These are phyloP conservation scores for Pythium brassicae DNA, from an alignment of 352 stramenopile species.

Conservation along the genomic window DNA sequence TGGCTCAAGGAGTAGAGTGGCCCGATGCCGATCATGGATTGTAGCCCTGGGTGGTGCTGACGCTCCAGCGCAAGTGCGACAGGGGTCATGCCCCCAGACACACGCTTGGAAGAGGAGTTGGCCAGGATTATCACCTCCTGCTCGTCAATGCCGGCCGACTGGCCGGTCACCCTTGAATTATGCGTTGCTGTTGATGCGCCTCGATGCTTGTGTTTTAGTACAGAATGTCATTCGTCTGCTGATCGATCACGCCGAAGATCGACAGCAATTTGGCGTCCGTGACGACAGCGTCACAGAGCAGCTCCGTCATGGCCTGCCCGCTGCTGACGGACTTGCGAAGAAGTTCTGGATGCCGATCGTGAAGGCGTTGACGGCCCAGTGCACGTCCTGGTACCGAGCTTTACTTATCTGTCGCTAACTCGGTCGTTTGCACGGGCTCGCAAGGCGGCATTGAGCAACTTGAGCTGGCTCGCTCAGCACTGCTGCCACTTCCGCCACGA, in stretches of 20 bases:
- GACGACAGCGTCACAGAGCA: constrained; percentile 82
- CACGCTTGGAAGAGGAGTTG: constrained; percentile 12
- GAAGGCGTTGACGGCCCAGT: constrained; percentile 87
- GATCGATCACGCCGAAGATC: constrained; percentile 93
- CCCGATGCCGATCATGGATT: constrained; percentile 77
- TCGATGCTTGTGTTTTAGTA: constrained; percentile 73
- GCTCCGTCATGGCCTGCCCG: constrained; percentile 74
- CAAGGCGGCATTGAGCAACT: constrained; percentile 88
- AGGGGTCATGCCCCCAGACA: too few species aligned
- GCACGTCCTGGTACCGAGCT: constrained; percentile 81
- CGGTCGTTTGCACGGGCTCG: constrained; percentile 71
- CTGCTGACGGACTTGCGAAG: constrained; percentile 84
- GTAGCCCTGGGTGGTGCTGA: constrained; percentile 22
- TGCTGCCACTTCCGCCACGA: too few species aligned
- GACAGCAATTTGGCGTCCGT: constrained; percentile 95
- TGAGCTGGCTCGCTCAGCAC: constrained; percentile 72
- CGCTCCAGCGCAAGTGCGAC: constrained; percentile 9
- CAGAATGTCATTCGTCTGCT: constrained; percentile 92
- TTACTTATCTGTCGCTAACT: constrained; percentile 89
- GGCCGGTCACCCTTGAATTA: constrained; percentile 13
- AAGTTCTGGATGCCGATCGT: constrained; percentile 79
- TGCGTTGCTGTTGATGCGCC: constrained; percentile 44
- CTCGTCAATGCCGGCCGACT: constrained; percentile 26
- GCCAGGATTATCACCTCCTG: constrained; percentile 37
- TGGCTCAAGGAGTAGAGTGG: constrained; percentile 88